A percentile compares a stretch with the other conserved stretches of the same genome.
Evolutionary conservation across 805 yeast species (phyloP).

Genomic region (Hanseniaspora meyeri): DNA sequence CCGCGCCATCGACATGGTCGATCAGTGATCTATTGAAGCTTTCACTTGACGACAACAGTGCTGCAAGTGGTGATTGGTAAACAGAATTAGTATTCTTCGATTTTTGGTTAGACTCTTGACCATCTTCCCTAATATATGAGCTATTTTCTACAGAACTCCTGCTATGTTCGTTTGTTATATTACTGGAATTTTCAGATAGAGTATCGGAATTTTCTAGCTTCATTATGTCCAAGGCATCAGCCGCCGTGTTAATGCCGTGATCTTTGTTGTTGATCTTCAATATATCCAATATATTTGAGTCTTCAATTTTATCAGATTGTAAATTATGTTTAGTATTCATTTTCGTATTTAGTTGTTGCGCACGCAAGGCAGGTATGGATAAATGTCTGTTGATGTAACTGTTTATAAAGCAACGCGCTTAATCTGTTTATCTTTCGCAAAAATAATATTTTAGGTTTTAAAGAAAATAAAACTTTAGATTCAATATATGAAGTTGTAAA

Average conservation of each 20-base stretch:
- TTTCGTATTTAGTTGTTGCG: not conserved
- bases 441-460: no score
- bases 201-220: not conserved
- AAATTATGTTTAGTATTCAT: not conserved
- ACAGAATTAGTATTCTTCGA: not conserved
- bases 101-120: not conserved
- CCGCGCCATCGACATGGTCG: not conserved
- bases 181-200: not conserved
- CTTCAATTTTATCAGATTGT: not conserved
- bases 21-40: conserved; percentile 9
- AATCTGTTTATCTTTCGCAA: no score
- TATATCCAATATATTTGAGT: not conserved
- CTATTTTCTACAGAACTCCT: not conserved
- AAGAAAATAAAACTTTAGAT: no score
- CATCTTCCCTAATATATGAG: not conserved
- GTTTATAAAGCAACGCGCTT: no score
- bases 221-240: not conserved
- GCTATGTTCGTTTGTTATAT: not conserved
- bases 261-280: not conserved
- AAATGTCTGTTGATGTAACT: no score
- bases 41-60: conserved; percentile 13
- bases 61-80: conserved; percentile 16
- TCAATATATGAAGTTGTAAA: no score
- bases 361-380: not conserved
- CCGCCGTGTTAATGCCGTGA: not conserved